These are phyloP conservation scores for Bruguiera parviflora DNA, from an alignment of 345 rosid species.

Conservation along the genomic window DNA sequence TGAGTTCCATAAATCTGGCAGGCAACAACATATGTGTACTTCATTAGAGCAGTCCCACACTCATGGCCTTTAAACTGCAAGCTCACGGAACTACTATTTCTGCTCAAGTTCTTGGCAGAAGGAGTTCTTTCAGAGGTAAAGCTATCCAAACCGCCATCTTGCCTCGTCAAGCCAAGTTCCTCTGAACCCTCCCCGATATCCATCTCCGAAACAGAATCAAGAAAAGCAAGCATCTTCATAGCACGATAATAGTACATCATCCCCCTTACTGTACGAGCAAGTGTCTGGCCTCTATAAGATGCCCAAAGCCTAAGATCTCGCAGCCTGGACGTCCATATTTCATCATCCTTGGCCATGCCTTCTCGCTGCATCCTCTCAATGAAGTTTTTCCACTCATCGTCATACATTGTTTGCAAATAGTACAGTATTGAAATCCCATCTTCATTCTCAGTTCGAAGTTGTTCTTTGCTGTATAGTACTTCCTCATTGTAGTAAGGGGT, in stretches of 20 bases:
- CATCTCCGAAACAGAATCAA: constrained; percentile 95
- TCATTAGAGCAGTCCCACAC: constrained; percentile 88
- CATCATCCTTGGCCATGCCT: constrained; percentile 65
- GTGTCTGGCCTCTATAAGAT: constrained; percentile 96
- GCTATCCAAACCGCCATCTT: constrained; percentile 39
- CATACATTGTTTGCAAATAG: constrained; percentile 86
- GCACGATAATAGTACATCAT: constrained; percentile 98
- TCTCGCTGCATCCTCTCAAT: constrained; percentile 88
- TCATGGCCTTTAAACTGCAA: constrained; percentile 73
- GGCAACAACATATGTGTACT: constrained; percentile 87
- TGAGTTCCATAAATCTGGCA: constrained; percentile 95
- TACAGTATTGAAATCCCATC: constrained; percentile 90
- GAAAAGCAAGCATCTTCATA: constrained; percentile 88
- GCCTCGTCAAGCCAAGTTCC: constrained; percentile 78
- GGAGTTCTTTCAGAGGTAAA: constrained; percentile 38
- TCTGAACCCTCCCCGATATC: constrained; percentile 71
- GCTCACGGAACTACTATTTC: constrained; percentile 57
- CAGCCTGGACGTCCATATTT: constrained; percentile 70
- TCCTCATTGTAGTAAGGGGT: constrained; percentile 96
- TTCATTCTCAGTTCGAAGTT: constrained; percentile 82
- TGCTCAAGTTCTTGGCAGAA: constrained; percentile 57
- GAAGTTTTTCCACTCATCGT: constrained; percentile 91
- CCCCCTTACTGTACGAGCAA: constrained; percentile 94
- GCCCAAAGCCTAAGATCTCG: constrained; percentile 97
- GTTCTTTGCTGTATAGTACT: constrained; percentile 82